Evolutionary conservation across 345 rosid genomes (phyloP).

Genomic region (Euphorbia lathyris): DNA sequence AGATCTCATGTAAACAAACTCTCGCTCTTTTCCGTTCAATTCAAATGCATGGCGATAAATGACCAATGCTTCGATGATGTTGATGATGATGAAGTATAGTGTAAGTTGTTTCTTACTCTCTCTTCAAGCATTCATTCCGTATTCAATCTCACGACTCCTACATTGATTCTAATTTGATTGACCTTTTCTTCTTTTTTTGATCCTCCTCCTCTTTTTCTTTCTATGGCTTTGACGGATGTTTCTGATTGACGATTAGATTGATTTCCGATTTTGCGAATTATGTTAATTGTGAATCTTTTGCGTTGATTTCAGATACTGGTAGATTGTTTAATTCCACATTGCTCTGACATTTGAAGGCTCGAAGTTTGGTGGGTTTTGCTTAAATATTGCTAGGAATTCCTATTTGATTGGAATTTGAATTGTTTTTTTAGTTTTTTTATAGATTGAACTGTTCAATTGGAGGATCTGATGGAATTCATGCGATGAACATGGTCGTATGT

Average conservation of each 20-base stretch:
- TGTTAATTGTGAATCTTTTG: too few relatives aligned
- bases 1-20: not conserved
- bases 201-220: not conserved
- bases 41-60: not conserved
- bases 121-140: not conserved
- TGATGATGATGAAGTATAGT: not conserved
- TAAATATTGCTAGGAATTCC: not conserved
- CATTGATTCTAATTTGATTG: not conserved
- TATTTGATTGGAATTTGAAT: not conserved
- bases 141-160: slow-evolving; percentile 3
- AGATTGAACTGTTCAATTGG: slow-evolving; percentile 9
- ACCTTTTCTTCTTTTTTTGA: not conserved
- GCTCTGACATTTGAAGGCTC: not conserved
- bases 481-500: not conserved
- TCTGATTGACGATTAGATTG: too few relatives aligned
- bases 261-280: too few relatives aligned
- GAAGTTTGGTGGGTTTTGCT: not conserved
- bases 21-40: not conserved
- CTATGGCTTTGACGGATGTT: not conserved
- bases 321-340: not conserved
- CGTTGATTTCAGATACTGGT: too few relatives aligned
- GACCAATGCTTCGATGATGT: not conserved
- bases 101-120: not conserved
- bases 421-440: not conserved
- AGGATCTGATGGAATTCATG: not conserved